Base-by-base conservation (phyloP, 1,139 yeast species). In the Saccharomyces hybrid region DNA sequence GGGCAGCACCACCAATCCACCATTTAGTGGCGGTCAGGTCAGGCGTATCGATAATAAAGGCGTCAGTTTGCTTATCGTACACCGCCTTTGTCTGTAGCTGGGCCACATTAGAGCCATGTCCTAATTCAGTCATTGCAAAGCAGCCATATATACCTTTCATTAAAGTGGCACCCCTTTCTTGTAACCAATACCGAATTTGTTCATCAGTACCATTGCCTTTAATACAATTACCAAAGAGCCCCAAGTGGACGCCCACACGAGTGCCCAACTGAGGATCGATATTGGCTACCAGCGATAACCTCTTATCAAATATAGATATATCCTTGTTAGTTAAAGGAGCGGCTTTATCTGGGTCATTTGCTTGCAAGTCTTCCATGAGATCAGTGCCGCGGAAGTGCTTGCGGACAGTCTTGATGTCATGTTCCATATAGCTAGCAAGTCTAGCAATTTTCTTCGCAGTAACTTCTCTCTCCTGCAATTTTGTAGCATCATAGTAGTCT, bases 1-100 rank as follows among this genome's bases (percentile, higher is more conserved):
- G 96, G 5, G 97, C 97, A 53, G 97, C 97, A 67, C 97, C 97
- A 54, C 97, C 97, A 66, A 90, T 90, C 97, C 97, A 90, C 97
- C 97, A 90, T 73, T 90, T 90, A 56, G 97, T 88, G 44, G 97
- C 97, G 54, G 93, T 90, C 59, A 87, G 74, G 69, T 88, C 88
- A 6, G 97, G 97, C 27, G 97, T 90, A 70, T 88, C 82, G 62
- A 90, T 83, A 54, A 80, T 72, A 63, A 90, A 88, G 59, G 83
- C 82, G 65, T 88, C 89, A 31, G 78, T 78, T 29, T 73, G 75
- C 49, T 77, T 75, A 69, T 88, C 87, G 69, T 79, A 90, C 50
- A 87, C 84, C 25, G 97, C 96, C 31, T 91, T 86, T 14, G 97
- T 90, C 73, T 90, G 96, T 60, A 89, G 76, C 48, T 88, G 95